Evolutionary conservation across 495 filamentous ascomycete genomes (phyloP).

Genomic region (Jackrogersella minutella): DNA sequence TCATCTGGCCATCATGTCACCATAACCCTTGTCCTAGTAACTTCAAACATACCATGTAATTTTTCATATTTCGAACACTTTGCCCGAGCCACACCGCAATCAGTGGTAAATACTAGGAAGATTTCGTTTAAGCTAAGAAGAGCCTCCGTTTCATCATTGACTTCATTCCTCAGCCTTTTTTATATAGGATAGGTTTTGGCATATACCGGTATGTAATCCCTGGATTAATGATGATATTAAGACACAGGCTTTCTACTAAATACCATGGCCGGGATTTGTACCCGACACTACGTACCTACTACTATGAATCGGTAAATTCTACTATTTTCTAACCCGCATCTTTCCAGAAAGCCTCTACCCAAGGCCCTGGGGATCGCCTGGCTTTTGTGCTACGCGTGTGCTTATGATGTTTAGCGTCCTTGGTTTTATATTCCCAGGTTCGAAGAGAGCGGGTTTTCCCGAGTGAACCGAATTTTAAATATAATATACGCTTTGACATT

Average conservation of each 20-base stretch:
- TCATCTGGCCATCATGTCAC: background rate
- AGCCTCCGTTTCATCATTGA: background rate
- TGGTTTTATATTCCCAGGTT: conserved; percentile 30
- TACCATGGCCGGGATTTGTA: conserved; percentile 27
- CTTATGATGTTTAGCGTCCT: conserved; percentile 16
- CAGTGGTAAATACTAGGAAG: background rate
- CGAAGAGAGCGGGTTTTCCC: conserved; percentile 30
- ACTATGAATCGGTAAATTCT: conserved; percentile 29
- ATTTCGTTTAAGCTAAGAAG: background rate
- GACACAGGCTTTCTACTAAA: conserved; percentile 20
- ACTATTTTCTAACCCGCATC: conserved; percentile 24
- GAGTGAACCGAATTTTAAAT: conserved; percentile 15
- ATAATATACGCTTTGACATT: conserved; percentile 18
- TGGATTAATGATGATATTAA: conserved; percentile 29
- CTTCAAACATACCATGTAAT: background rate
- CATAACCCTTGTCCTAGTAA: background rate
- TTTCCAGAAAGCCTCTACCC: conserved; percentile 26
- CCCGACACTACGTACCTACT: conserved; percentile 2
- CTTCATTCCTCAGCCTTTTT: background rate
- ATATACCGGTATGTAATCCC: conserved; percentile 6
- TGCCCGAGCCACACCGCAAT: background rate
- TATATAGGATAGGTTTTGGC: background rate
- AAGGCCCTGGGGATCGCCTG: conserved; percentile 33
- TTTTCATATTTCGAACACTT: background rate
- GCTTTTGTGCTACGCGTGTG: conserved; percentile 8